Evolutionary conservation across 2,329 filamentous ascomycete genomes (phyloP).

Genomic region (Boeremia exigua): DNA sequence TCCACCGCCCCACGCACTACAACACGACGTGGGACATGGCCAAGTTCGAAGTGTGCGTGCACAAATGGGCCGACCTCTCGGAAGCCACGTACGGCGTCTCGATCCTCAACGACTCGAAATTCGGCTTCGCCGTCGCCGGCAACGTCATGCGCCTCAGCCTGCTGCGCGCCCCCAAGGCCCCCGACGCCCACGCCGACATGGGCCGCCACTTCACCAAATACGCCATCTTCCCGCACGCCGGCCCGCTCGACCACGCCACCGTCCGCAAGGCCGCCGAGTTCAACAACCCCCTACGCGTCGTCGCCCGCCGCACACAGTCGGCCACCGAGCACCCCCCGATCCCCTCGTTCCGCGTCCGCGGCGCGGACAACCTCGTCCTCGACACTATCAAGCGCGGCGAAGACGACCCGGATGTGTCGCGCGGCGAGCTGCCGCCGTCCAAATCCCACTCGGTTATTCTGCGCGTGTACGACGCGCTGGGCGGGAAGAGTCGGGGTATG

Average conservation of each 20-base stretch:
- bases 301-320: slow-evolving; percentile 45
- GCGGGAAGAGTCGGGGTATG: slow-evolving; percentile 76
- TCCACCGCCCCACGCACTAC: slow-evolving; percentile 91
- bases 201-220: slow-evolving; percentile 85
- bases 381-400: slow-evolving; percentile 89
- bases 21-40: slow-evolving; percentile 99
- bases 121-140: slow-evolving; percentile 89
- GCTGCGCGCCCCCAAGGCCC: slow-evolving; percentile 86
- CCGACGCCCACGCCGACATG: slow-evolving; percentile 94
- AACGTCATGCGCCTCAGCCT: slow-evolving; percentile 89
- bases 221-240: slow-evolving; percentile 85
- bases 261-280: slow-evolving; percentile 87
- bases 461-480: slow-evolving; percentile 86
- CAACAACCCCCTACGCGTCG: slow-evolving; percentile 77
- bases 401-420: slow-evolving; percentile 61
- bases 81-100: slow-evolving; percentile 90
- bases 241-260: slow-evolving; percentile 72
- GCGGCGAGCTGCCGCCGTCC: slow-evolving; percentile 62
- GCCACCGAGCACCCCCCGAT: slow-evolving; percentile 26
- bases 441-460: slow-evolving; percentile 81
- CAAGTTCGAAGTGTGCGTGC: slow-evolving; percentile 95
- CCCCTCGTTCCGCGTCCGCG: slow-evolving; percentile 70
- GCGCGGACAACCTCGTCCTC: slow-evolving; percentile 71
- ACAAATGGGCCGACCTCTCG: slow-evolving; percentile 90
- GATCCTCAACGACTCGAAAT: slow-evolving; percentile 94